A percentile compares a stretch with the other conserved stretches of the same genome.
Evolutionary conservation across 164 flowering plant species (phyloP).

Genomic region (Tinospora cordifolia): DNA sequence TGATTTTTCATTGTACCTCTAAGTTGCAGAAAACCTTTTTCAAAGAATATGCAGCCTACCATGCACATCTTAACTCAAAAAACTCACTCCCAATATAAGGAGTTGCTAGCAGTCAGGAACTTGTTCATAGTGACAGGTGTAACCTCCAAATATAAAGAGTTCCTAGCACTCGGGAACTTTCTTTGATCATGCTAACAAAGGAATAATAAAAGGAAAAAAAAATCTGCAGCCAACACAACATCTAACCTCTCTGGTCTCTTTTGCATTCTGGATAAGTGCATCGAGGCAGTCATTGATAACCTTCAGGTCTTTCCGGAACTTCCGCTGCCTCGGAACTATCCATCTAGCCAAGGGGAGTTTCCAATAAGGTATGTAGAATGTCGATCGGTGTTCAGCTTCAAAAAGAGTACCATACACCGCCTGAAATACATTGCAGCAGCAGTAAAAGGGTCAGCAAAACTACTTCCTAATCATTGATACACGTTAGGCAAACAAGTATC

Average conservation of each 20-base stretch:
- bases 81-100: too few species aligned
- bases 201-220: neutral
- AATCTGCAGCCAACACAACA: neutral
- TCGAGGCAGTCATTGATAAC: constrained; percentile 91
- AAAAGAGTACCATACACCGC: constrained; percentile 98
- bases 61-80: too few species aligned
- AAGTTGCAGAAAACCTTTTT: too few species aligned
- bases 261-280: constrained; percentile 85
- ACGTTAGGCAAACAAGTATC: neutral
- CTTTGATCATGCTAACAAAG: neutral
- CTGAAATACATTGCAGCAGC: constrained; percentile 30
- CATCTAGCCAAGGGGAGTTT: constrained; percentile 79
- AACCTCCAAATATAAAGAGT: too few species aligned
- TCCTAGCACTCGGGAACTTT: too few species aligned
- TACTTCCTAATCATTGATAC: neutral
- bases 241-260: constrained; percentile 84
- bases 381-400: constrained; percentile 96
- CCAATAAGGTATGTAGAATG: constrained; percentile 96
- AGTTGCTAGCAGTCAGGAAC: too few species aligned
- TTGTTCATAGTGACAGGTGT: too few species aligned
- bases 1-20: too few species aligned
- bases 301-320: constrained; percentile 71
- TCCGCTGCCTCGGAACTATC: constrained; percentile 89
- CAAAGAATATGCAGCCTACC: too few species aligned
- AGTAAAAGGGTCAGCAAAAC: constrained; percentile 5